Evolutionary conservation across 1,139 yeast species (phyloP).

Genomic region (Yamadazyma buinensis): DNA sequence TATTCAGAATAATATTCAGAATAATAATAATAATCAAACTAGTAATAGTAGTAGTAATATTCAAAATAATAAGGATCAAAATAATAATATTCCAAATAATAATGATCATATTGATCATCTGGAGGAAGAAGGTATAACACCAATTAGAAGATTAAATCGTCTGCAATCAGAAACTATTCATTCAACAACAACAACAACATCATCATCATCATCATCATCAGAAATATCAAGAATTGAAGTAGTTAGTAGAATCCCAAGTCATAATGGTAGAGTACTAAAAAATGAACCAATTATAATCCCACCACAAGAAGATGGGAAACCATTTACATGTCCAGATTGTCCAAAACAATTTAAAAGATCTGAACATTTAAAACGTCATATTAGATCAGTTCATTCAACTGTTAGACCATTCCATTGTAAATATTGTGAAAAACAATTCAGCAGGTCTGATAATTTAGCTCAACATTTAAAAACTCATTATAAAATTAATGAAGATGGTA

Average conservation of each 20-base stretch:
- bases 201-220: background rate
- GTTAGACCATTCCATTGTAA: slow-evolving; percentile 48
- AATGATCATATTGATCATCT: background rate
- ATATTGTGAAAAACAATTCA: slow-evolving; percentile 47
- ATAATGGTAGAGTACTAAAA: slow-evolving; percentile 7
- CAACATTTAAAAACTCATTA: slow-evolving; percentile 50
- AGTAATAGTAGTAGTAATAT: background rate
- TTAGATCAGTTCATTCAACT: slow-evolving; percentile 46
- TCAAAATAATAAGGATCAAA: background rate
- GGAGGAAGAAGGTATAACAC: slow-evolving; percentile 6
- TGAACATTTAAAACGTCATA: slow-evolving; percentile 48
- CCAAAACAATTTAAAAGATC: slow-evolving; percentile 45
- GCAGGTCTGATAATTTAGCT: slow-evolving; percentile 46
- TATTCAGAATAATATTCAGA: background rate
- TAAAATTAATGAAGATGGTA: slow-evolving; percentile 33
- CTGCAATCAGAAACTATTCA: background rate
- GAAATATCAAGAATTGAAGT: slow-evolving; percentile 3
- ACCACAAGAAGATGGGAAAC: slow-evolving; percentile 22
- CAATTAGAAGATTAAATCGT: slow-evolving; percentile 11
- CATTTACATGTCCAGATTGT: slow-evolving; percentile 46
- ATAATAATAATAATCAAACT: background rate
- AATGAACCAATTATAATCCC: slow-evolving; percentile 8
- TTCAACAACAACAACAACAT: background rate
- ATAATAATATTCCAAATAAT: background rate
- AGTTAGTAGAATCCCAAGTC: slow-evolving; percentile 4